These are phyloP conservation scores for Alternaria angustiovoidea DNA, from an alignment of 2,329 filamentous ascomycete species.

Conservation along the genomic window DNA sequence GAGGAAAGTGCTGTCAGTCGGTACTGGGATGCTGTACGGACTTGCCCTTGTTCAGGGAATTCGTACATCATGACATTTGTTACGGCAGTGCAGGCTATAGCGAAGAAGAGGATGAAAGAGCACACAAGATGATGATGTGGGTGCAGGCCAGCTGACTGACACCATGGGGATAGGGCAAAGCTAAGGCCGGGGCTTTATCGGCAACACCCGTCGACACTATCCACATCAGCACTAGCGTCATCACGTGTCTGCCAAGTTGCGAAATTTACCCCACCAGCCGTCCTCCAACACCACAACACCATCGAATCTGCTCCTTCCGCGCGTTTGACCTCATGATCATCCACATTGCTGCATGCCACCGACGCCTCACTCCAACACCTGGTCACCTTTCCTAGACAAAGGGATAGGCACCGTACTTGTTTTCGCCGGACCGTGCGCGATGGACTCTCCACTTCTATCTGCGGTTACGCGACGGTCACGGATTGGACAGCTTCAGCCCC, in stretches of 20 bases:
- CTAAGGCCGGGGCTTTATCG: slow-evolving; percentile 31
- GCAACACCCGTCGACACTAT: slow-evolving; percentile 12
- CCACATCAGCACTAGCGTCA: slow-evolving; percentile 25
- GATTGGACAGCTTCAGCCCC: slow-evolving; percentile 52
- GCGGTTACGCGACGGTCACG: slow-evolving; percentile 51
- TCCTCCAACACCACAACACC: slow-evolving; percentile 38
- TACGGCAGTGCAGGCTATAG: neutral
- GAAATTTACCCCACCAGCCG: slow-evolving; percentile 45
- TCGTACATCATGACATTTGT: neutral
- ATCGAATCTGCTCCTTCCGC: slow-evolving; percentile 21
- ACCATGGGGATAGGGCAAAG: slow-evolving; percentile 11
- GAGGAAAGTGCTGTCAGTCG: neutral
- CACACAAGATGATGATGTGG: slow-evolving; percentile 12
- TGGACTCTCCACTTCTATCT: slow-evolving; percentile 49
- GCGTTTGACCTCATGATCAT: slow-evolving; percentile 18
- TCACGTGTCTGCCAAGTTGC: slow-evolving; percentile 42
- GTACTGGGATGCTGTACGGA: neutral
- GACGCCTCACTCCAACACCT: slow-evolving; percentile 4
- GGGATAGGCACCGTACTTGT: slow-evolving; percentile 35
- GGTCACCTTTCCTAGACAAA: slow-evolving; percentile 18
- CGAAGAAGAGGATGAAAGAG: slow-evolving; percentile 5
- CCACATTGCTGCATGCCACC: slow-evolving; percentile 10
- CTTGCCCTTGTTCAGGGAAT: neutral
- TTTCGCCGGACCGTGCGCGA: slow-evolving; percentile 43
- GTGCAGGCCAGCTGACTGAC: slow-evolving; percentile 8